Evolutionary conservation across 441 rosid genomes (phyloP), one percentile per base, ranked within the genome.

Genomic region (Aleurites moluccanus): DNA sequence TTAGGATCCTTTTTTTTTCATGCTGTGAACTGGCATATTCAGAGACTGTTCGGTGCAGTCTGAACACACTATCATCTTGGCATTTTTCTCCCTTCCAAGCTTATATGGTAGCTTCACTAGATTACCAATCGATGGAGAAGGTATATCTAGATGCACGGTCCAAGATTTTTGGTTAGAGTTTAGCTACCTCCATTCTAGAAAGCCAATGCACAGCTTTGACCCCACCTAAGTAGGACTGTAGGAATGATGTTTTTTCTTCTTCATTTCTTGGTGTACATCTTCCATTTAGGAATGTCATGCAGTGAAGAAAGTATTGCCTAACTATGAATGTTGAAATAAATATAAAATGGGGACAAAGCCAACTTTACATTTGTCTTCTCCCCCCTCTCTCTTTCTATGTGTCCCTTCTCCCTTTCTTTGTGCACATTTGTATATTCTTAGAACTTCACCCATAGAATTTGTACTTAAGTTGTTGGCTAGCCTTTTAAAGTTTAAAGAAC

Each of bases 1-100:
- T 47, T 28, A 42, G 63, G 49, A 75, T 72, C 64, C 8, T 40
- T 55, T 45, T 50, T 28, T 40, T 65, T 68, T 35, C 35, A 11
- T 53, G 63, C 4, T n/a, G 33, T 21, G 53, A 65, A 44, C 52
- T 42, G 21, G 2, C 23, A 16, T 16, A 6, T 68, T 64, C 3
- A 14, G 56, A 23, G 70, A 45, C 47, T 6, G 11, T 68, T 50
- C 23, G 57, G 0, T 47, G 57, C 13, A 15, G 40, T 52, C 11
- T 18, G 61, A 30, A 68, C 14, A 50, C 52, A 23, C 27, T 2
- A 8, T 49, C 42, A 64, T 64, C 28, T 64, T 64, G 16, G 52
- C 30, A 28, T 1, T 40, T 42, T 10, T 10, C 20, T 6, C 6
- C 20, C 30, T 4, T 21, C 23, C 38, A 52, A 33, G 18, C 45